These are phyloP conservation scores for Sarocladium brachiariae DNA, from an alignment of 2,329 filamentous ascomycete genomes.

Conservation along the genomic window DNA sequence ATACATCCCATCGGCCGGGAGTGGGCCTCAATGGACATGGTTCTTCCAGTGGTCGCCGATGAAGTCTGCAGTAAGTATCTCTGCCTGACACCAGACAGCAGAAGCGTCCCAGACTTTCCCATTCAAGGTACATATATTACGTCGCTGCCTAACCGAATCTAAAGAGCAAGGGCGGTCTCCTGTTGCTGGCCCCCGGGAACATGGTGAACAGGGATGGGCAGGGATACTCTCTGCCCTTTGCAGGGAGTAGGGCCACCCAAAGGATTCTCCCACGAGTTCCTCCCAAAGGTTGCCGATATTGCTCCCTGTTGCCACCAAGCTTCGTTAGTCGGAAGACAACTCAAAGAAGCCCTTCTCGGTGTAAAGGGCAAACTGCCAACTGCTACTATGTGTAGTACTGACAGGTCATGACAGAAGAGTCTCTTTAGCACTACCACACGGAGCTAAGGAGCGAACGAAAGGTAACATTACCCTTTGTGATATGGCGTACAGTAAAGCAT, in stretches of 20 bases:
- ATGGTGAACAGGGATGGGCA: neutral
- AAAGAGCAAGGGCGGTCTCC: neutral
- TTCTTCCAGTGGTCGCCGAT: neutral
- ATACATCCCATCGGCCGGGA: neutral
- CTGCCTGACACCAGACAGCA: neutral
- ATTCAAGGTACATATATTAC: neutral
- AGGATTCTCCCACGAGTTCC: slow-evolving; percentile 3
- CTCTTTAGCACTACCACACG: neutral
- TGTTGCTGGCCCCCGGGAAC: neutral
- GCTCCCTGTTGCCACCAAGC: neutral
- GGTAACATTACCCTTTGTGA: too few relatives aligned
- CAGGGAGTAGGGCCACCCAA: neutral
- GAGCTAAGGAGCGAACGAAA: too few relatives aligned
- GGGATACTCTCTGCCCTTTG: neutral
- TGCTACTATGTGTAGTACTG: too few relatives aligned
- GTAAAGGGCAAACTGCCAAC: too few relatives aligned
- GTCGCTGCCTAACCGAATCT: neutral
- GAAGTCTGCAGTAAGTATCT: neutral
- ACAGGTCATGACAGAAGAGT: too few relatives aligned
- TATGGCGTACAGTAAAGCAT: too few relatives aligned
- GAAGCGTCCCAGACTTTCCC: neutral
- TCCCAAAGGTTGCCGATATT: neutral
- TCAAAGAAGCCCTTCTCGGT: too few relatives aligned
- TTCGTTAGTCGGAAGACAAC: neutral
- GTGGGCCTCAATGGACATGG: neutral